phyloP scores from a whole-genome alignment of 345 rosid genomes.

The Salix purpurea region DNA sequence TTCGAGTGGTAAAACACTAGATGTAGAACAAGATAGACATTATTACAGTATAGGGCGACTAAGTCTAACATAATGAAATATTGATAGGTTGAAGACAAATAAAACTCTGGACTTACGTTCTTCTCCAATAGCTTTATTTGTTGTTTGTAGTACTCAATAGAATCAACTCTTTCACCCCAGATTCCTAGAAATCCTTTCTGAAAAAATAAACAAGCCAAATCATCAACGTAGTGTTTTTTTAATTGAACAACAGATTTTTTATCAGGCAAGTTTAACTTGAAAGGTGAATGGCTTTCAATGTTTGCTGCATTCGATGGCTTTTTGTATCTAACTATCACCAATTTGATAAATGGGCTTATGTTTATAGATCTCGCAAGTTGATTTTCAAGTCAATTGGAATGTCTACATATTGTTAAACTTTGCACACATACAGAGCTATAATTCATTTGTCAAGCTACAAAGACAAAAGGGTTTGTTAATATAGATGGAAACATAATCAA shows the following conservation, averaged over 20 bases:
- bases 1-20: background rate
- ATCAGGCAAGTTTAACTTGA: background rate
- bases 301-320: background rate
- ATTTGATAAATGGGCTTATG: background rate
- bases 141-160: constrained; percentile 73
- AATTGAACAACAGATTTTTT: background rate
- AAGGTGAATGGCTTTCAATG: background rate
- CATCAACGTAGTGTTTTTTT: constrained; percentile 9
- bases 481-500: background rate
- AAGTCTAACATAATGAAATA: background rate
- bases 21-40: background rate
- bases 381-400: background rate
- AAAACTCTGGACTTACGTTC: constrained; percentile 39
- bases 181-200: constrained; percentile 90
- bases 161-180: constrained; percentile 71
- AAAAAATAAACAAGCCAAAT: constrained; percentile 13
- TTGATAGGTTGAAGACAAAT: background rate
- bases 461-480: background rate
- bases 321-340: background rate
- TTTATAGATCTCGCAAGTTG: background rate
- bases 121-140: constrained; percentile 54
- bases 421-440: background rate
- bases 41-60: too few species aligned
- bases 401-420: background rate
- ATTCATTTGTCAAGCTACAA: background rate